Percentiles rank a stretch among this genome's conserved stretches.
Evolutionary conservation across 164 flowering plant species (phyloP).

Genomic region (Buxus sempervirens): DNA sequence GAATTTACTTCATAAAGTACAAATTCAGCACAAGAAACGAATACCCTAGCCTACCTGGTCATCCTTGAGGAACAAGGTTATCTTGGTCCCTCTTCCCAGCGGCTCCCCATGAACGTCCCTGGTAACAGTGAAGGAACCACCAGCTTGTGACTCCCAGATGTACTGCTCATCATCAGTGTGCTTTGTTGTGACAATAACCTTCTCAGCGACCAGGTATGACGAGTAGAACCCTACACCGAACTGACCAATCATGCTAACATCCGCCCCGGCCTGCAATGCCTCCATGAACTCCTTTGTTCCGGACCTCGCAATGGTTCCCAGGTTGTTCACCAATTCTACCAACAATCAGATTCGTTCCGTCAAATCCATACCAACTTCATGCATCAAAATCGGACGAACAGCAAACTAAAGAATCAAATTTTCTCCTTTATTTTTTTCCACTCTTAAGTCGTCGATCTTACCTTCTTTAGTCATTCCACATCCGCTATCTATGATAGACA

Average conservation of each 20-base stretch:
- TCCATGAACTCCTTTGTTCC: slow-evolving; percentile 79
- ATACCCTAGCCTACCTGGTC: slow-evolving; percentile 39
- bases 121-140: slow-evolving; percentile 68
- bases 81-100: slow-evolving; percentile 65
- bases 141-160: slow-evolving; percentile 71
- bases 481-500: slow-evolving; percentile 65
- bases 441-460: slow-evolving; percentile 3
- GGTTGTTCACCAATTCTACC: slow-evolving; percentile 60
- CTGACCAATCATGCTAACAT: slow-evolving; percentile 73
- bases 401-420: too few species aligned
- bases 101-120: slow-evolving; percentile 55
- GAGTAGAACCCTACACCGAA: slow-evolving; percentile 72
- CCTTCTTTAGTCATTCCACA: slow-evolving; percentile 74
- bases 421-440: too few species aligned
- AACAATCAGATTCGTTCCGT: too few species aligned
- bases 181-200: slow-evolving; percentile 63
- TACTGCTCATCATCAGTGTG: slow-evolving; percentile 73
- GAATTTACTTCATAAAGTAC: too few species aligned
- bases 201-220: slow-evolving; percentile 62
- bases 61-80: slow-evolving; percentile 59
- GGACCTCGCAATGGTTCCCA: slow-evolving; percentile 69
- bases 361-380: too few species aligned
- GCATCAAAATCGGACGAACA: too few species aligned
- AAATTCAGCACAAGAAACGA: too few species aligned
- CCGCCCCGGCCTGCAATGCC: slow-evolving; percentile 66